Conservation (phyloP, 2,329 filamentous ascomycete species). For the Shiraia sp. region DNA sequence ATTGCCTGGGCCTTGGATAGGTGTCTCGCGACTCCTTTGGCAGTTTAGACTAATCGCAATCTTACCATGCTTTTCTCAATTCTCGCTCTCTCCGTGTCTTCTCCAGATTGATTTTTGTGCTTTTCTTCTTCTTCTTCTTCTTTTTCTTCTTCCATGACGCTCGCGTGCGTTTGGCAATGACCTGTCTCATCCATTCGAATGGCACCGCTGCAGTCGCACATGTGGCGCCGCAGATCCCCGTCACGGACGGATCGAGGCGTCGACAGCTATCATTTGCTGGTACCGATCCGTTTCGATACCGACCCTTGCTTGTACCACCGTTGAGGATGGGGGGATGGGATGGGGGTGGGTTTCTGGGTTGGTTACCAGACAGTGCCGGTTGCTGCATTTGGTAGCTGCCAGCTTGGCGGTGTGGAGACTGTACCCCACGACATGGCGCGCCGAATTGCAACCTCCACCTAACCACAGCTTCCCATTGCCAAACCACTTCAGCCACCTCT, state of each 20-base stretch:
- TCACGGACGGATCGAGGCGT: slow-evolving; percentile 22
- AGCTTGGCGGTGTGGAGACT: slow-evolving; percentile 38
- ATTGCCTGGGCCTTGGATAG: slow-evolving; percentile 36
- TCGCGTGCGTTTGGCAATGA: no score
- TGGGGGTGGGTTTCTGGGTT: no score
- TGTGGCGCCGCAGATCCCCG: slow-evolving; percentile 33
- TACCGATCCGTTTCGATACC: slow-evolving; percentile 31
- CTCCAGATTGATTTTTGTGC: no score
- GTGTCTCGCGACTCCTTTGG: slow-evolving; percentile 41
- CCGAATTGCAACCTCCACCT: slow-evolving; percentile 25
- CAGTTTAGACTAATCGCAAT: slow-evolving; percentile 42
- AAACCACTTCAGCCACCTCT: slow-evolving; percentile 15
- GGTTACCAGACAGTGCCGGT: slow-evolving; percentile 27
- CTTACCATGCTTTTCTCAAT: slow-evolving; percentile 6
- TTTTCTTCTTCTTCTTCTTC: no score
- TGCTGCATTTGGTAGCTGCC: slow-evolving; percentile 20
- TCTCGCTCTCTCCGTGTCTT: no score
- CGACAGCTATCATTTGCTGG: slow-evolving; percentile 14
- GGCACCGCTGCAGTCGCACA: slow-evolving; percentile 22
- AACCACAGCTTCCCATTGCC: slow-evolving; percentile 19
- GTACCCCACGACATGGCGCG: slow-evolving; percentile 30
- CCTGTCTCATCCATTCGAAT: slow-evolving; percentile 11
- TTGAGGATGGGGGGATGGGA: no score
- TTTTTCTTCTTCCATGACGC: no score
- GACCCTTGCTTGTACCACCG: slow-evolving; percentile 43